Evolutionary conservation across 345 rosid genomes (phyloP).

Genomic region (Erodium maritimum): DNA sequence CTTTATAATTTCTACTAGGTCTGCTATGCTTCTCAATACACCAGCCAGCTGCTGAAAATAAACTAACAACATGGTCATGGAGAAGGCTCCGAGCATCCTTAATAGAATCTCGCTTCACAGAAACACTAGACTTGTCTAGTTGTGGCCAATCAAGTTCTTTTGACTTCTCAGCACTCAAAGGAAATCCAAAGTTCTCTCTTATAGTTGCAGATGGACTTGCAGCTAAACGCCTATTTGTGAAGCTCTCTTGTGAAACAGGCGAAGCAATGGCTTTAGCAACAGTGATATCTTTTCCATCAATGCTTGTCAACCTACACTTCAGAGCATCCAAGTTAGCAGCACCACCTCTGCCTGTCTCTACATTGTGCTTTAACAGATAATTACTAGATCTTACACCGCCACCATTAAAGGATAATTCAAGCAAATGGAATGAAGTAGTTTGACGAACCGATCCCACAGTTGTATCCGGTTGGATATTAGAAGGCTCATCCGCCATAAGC

Average conservation of each 20-base stretch:
- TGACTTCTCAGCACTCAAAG: slow-evolving; percentile 16
- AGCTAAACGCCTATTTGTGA: slow-evolving; percentile 30
- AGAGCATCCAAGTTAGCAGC: not conserved
- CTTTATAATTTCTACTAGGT: slow-evolving; percentile 39
- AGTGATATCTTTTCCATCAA: slow-evolving; percentile 23
- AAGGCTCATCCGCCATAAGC: not conserved
- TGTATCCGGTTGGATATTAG: slow-evolving; percentile 2
- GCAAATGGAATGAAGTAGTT: too few species aligned
- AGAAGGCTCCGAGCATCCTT: slow-evolving; percentile 70
- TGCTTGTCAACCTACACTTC: not conserved
- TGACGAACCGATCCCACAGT: not conserved
- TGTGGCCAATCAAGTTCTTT: slow-evolving; percentile 20
- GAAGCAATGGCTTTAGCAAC: slow-evolving; percentile 41
- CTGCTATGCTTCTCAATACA: slow-evolving; percentile 41
- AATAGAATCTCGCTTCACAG: slow-evolving; percentile 30
- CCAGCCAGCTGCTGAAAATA: slow-evolving; percentile 63
- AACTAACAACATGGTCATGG: slow-evolving; percentile 32
- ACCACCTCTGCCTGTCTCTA: not conserved
- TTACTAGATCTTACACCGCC: too few species aligned
- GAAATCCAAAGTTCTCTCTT: slow-evolving; percentile 21
- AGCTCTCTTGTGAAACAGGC: slow-evolving; percentile 73
- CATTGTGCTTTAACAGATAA: too few species aligned
- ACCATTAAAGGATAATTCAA: too few species aligned
- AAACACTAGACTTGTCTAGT: slow-evolving; percentile 18
- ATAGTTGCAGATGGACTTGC: slow-evolving; percentile 28